Evolutionary conservation across 208 protist genomes (phyloP), one percentile per base, ranked within the genome.

Genomic region (Acanthamoeba triangularis): DNA sequence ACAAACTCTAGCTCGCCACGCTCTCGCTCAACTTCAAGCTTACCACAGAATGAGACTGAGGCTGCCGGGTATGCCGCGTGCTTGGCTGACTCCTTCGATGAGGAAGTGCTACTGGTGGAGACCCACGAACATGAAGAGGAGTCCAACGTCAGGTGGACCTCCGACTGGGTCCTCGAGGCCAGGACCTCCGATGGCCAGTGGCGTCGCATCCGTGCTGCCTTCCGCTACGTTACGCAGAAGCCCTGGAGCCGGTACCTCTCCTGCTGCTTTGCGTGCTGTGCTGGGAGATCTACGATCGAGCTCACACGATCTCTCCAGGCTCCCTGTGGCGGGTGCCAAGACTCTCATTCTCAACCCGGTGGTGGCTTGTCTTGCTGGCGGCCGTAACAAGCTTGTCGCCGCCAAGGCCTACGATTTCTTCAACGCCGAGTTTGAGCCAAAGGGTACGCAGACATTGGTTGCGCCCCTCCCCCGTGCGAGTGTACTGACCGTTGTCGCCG

Each of bases 141-240:
- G 28, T 47, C 96, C 63, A 28, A 35, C 13, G 96, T 97, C 18
- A 35, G 94, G 37, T 95, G 94, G 94, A 92, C 84, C 7, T 41
- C n/a, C 6, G 94, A 95, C 20, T 85, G 94, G 56, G 63, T 95
- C 1, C 52, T 95, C 13, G 82, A 94, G 61, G 67, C 96, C 74
- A 37, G 61, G 78, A 49, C 47, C 33, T 18, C 47, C 7, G 47
- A 96, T 95, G 93, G 76, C 25, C 37, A 97, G 23, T 98, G 97
- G 97, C 56, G 94, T 35, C 59, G 47, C 35, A 93, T 98, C 33
- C 72, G 97, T 33, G 97, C 96, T 7, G 37, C 59, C 59, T 98
- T 98, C 76, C 85, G 97, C 13, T 98, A 98, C 96, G 97, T 98
- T 14, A 98, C 97, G 14, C 96, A 98, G 96, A 95, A 93, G 91